Base-by-base conservation (phyloP, 257 asterid genomes). In the Anisodus acutangulus region DNA sequence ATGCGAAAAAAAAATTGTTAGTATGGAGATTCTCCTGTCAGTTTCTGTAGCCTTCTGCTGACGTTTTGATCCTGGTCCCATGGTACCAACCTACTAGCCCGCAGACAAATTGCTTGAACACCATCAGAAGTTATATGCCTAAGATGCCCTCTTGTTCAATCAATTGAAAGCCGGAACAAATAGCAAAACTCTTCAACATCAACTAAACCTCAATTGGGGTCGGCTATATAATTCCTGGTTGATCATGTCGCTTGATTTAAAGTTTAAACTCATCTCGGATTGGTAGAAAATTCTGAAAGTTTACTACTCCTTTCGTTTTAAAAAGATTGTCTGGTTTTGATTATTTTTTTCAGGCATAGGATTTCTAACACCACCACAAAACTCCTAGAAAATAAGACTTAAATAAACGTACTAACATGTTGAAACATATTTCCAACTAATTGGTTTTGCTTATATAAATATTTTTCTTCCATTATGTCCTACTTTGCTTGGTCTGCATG, bases 11-110 rank as follows among this genome's bases (percentile, higher is more conserved):
- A 72, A n/a, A n/a, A n/a, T n/a, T n/a, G n/a, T n/a, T 57, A 31
- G 35, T 69, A 85, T 83, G 85, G 43, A 85, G 86, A 81, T 89
- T 85, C 88, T 85, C 83, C 66, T 83, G 87, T 87, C 91, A 86
- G 89, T 87, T 84, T 80, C 86, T 62, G 71, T 86, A 53, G 85
- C 86, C 83, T 87, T 79, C 13, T 80, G 83, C 68, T 82, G 85
- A 85, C 89, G 57, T 84, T 74, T 83, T 60, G 74, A 82, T 83
- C 80, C 85, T 79, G 88, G 89, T 88, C 86, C 88, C 79, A 60
- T 81, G 22, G n/a, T 64, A 66, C 78, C 70, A 60, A 81, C 49
- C 41, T 59, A 51, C 60, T 15, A 83, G 84, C 84, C 60, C 63
- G n/a, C 81, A 71, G 60, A 83, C 72, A 63, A 85, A 80, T 64